These are phyloP conservation scores for Flaveria linearis DNA, from an alignment of 129 eudicot species.

Conservation along the genomic window DNA sequence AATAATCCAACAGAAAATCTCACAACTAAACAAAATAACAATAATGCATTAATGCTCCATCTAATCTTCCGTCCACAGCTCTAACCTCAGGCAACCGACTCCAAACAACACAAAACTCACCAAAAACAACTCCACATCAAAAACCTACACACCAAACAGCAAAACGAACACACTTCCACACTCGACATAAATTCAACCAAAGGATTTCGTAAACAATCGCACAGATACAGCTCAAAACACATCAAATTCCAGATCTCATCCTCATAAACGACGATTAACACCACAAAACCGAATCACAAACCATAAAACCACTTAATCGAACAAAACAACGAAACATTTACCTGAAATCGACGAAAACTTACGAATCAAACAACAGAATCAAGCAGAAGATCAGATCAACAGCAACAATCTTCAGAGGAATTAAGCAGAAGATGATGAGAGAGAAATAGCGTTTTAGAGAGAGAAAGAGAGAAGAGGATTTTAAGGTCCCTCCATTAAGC, in stretches of 20 bases:
- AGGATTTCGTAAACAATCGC: no score
- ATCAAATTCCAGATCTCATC: no score
- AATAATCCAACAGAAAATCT: background rate
- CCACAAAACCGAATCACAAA: background rate
- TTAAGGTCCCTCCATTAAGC: slow-evolving; percentile 77
- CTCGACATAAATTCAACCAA: no score
- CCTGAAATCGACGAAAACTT: slow-evolving; percentile 24
- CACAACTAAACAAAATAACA: background rate
- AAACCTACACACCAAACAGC: no score
- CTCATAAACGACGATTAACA: slow-evolving; percentile 19
- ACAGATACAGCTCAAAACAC: no score
- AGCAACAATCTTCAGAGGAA: slow-evolving; percentile 20
- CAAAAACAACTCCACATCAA: no score
- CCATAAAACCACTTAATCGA: background rate
- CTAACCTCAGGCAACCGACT: no score
- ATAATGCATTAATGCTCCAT: slow-evolving; percentile 5
- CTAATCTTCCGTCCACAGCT: no score
- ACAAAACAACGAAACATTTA: slow-evolving; percentile 28
- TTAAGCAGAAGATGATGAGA: no score
- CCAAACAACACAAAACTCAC: no score
- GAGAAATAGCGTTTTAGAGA: no score
- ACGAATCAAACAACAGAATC: background rate
- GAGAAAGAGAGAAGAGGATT: slow-evolving; percentile 23
- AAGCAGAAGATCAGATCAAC: slow-evolving; percentile 22
- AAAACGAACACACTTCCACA: no score